Evolutionary conservation across 1,139 yeast genomes (phyloP).

Genomic region (Meyerozyma smithsonii): DNA sequence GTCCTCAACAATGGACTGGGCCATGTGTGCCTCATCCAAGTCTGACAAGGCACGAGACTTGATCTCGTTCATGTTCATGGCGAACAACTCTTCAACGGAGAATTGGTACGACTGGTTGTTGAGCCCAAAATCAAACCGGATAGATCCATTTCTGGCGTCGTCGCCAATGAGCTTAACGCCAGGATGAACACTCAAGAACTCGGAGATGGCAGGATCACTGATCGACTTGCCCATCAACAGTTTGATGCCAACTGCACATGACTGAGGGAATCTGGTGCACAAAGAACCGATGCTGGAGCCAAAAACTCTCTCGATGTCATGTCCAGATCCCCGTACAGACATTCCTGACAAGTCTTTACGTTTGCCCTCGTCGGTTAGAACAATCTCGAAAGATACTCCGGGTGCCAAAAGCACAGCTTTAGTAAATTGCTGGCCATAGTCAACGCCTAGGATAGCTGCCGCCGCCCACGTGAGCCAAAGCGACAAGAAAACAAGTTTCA

Average conservation of each 20-base stretch:
- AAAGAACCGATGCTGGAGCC: conserved; percentile 74
- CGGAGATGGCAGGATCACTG: conserved; percentile 41
- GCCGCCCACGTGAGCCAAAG: conserved; percentile 13
- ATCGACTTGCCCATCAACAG: conserved; percentile 62
- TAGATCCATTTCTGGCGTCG: conserved; percentile 39
- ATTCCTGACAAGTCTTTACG: conserved; percentile 83
- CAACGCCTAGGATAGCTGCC: conserved; percentile 80
- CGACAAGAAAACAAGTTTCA: conserved; percentile 10
- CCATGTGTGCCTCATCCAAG: conserved; percentile 28
- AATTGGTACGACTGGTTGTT: conserved; percentile 40
- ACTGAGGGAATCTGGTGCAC: conserved; percentile 69
- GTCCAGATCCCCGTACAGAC: conserved; percentile 47
- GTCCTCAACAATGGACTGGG: conserved; percentile 47
- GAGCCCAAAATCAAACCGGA: conserved; percentile 53
- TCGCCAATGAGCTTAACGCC: conserved; percentile 51
- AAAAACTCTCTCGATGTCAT: conserved; percentile 64
- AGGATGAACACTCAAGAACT: conserved; percentile 51
- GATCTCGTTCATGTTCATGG: conserved; percentile 73
- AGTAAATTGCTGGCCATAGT: conserved; percentile 83
- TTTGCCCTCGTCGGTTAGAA: conserved; percentile 85
- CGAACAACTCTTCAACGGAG: conserved; percentile 68
- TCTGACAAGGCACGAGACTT: conserved; percentile 54
- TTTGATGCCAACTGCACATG: conserved; percentile 65
- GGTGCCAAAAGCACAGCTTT: conserved; percentile 92
- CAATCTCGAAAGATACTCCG: conserved; percentile 80